Conservation (phyloP, 192 early-diverging fungal species). For the Coemansia umbellata region DNA sequence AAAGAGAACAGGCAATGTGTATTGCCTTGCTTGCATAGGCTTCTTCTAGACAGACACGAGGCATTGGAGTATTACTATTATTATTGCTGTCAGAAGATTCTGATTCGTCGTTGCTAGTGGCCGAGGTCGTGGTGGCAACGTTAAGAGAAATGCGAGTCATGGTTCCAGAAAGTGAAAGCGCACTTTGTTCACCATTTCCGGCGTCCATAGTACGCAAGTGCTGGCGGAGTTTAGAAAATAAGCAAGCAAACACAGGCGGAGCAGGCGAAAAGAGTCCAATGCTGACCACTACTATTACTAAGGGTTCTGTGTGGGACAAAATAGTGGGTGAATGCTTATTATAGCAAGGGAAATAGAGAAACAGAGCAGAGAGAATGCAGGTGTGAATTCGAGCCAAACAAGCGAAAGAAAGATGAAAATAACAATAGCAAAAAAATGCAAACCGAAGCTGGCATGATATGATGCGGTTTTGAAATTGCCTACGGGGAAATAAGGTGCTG, state of each 20-base stretch:
- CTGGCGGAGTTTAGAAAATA: not conserved
- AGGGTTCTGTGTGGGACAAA: too few species aligned
- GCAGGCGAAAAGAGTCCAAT: too few species aligned
- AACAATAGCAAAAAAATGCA: too few species aligned
- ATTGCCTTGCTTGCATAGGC: not conserved
- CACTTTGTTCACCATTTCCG: not conserved
- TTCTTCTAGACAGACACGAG: not conserved
- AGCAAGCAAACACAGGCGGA: too few species aligned
- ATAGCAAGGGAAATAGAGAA: not conserved
- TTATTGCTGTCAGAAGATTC: not conserved
- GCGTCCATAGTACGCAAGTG: constrained; percentile 3
- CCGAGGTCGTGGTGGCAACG: not conserved
- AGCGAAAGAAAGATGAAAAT: not conserved
- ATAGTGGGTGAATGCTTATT: too few species aligned
- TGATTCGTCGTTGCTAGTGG: not conserved
- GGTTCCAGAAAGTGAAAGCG: constrained; percentile 5
- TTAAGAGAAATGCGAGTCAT: not conserved
- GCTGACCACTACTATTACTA: too few species aligned
- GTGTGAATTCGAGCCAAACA: too few species aligned
- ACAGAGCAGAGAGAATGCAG: not conserved
- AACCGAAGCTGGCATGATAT: too few species aligned
- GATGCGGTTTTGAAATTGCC: too few species aligned
- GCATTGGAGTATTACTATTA: not conserved
- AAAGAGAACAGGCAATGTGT: not conserved
- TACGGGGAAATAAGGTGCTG: too few species aligned